A percentile compares a stretch with the other conserved stretches of the same genome.
These are phyloP conservation scores for Saccharomycopsis guyanensis DNA, from an alignment of 805 yeast genomes.

Conservation along the genomic window DNA sequence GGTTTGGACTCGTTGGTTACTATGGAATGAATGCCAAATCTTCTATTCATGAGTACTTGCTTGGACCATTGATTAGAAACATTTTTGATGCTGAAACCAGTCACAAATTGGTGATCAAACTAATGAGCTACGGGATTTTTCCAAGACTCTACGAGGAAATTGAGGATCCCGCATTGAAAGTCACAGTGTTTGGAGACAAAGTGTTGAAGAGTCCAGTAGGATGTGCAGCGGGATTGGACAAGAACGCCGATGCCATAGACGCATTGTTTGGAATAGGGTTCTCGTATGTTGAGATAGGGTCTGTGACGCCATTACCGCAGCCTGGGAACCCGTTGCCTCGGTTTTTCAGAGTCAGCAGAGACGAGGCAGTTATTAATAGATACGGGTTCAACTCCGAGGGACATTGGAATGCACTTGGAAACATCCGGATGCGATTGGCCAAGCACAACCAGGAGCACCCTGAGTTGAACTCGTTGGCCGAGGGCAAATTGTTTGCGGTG, in stretches of 20 bases:
- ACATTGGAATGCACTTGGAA: slow-evolving; percentile 62
- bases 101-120: slow-evolving; percentile 65
- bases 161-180: slow-evolving; percentile 39
- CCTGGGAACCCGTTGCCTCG: slow-evolving; percentile 94
- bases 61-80: slow-evolving; percentile 68
- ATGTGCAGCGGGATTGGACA: slow-evolving; percentile 93
- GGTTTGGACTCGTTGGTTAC: slow-evolving; percentile 36
- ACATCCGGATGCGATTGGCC: slow-evolving; percentile 58
- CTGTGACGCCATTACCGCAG: slow-evolving; percentile 87
- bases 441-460: slow-evolving; percentile 26
- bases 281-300: slow-evolving; percentile 86
- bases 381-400: slow-evolving; percentile 94
- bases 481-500: slow-evolving; percentile 63
- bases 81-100: slow-evolving; percentile 80
- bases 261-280: slow-evolving; percentile 72
- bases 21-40: slow-evolving; percentile 73
- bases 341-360: slow-evolving; percentile 76
- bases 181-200: slow-evolving; percentile 53
- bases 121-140: slow-evolving; percentile 58
- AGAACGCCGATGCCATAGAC: slow-evolving; percentile 88
- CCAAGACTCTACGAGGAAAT: slow-evolving; percentile 54
- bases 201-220: slow-evolving; percentile 73
- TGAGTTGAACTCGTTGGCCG: slow-evolving; percentile 44
- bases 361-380: slow-evolving; percentile 87
- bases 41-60: slow-evolving; percentile 69